Conservation (phyloP, 75 land plant species). For the Picea sitchensis region DNA sequence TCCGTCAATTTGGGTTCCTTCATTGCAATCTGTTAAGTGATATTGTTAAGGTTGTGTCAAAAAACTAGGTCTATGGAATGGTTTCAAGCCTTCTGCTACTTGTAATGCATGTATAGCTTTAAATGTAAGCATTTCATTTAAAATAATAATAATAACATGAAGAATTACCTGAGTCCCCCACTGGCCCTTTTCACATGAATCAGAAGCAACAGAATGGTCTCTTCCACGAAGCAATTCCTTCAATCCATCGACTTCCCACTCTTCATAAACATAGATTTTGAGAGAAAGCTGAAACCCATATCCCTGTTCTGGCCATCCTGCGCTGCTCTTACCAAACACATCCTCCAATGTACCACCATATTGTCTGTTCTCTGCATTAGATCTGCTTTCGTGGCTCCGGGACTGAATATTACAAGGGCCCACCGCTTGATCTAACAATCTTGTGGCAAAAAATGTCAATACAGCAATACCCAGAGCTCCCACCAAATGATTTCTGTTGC, state of each 20-base stretch:
- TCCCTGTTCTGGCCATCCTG: conserved; percentile 57
- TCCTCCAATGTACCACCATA: conserved; percentile 14
- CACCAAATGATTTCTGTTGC: conserved; percentile 22
- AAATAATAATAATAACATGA: no score
- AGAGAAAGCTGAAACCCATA: conserved; percentile 51
- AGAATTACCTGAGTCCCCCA: conserved; percentile 92
- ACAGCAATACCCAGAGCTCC: conserved; percentile 30
- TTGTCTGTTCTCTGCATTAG: background rate
- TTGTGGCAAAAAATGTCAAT: conserved; percentile 40
- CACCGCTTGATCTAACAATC: conserved; percentile 15
- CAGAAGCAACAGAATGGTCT: conserved; percentile 55
- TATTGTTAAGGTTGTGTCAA: no score
- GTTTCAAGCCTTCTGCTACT: no score
- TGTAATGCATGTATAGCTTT: no score
- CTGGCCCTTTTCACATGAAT: conserved; percentile 81
- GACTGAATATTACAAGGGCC: background rate
- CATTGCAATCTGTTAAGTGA: no score
- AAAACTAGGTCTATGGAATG: no score
- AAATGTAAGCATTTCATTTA: no score
- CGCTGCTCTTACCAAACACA: conserved; percentile 10
- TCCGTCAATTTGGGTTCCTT: no score
- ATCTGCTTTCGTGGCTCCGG: background rate
- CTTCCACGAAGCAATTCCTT: conserved; percentile 60
- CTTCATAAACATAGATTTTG: conserved; percentile 84
- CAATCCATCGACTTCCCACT: conserved; percentile 70